phyloP scores from a whole-genome alignment of 2,329 filamentous ascomycete species.

The Fusarium armeniacum region DNA sequence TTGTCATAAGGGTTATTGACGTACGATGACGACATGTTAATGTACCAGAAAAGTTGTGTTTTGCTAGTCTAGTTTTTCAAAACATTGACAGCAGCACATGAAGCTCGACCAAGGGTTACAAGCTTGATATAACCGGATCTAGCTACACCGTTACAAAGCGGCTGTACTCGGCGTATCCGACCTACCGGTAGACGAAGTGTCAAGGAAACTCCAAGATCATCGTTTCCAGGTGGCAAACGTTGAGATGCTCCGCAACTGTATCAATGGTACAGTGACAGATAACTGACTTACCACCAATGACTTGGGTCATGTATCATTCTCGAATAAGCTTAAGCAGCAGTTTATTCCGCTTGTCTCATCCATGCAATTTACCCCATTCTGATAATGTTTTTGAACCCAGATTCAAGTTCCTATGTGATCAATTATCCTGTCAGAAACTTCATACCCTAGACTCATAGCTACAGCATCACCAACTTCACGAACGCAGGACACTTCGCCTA shows the following conservation, averaged over 20 bases:
- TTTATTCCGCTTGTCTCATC: not conserved
- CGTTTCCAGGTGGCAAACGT: not conserved
- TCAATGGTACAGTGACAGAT: not conserved
- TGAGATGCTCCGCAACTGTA: not conserved
- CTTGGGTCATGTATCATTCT: not conserved
- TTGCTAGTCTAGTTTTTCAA: slow-evolving; percentile 1
- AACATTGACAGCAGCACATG: not conserved
- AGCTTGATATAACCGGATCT: not conserved
- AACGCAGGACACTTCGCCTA: not conserved
- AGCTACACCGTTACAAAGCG: not conserved
- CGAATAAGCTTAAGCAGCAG: slow-evolving; percentile 3
- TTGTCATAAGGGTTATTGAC: not conserved
- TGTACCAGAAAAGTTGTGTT: not conserved
- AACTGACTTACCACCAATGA: not conserved
- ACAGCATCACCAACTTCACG: not conserved
- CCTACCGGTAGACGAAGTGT: not conserved
- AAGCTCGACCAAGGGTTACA: not conserved
- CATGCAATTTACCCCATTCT: not conserved
- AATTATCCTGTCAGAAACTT: too few relatives aligned
- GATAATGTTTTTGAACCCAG: not conserved
- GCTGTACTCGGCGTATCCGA: not conserved
- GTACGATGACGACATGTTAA: slow-evolving; percentile 20
- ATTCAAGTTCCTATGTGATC: not conserved
- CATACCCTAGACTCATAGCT: not conserved
- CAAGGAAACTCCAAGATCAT: not conserved